Base-by-base conservation (phyloP, 2,329 filamentous ascomycete species). In the Colletotrichum horii region DNA sequence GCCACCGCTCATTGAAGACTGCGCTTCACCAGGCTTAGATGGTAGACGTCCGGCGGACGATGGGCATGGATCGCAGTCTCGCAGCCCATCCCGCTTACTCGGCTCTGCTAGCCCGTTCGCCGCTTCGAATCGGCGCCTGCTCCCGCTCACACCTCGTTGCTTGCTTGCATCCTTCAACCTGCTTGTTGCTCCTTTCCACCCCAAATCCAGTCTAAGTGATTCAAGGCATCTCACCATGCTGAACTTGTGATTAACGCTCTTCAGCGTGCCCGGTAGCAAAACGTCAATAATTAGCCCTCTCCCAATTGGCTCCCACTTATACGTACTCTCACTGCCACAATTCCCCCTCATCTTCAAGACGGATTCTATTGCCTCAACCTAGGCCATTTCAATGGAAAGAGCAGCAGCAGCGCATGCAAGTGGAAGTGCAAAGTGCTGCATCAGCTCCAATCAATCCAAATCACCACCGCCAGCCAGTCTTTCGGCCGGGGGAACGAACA, bases 241-340 rank as follows among this genome's bases (percentile, higher is more conserved):
- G 30, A 22, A 36, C 34, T 19, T 16, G 30, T 28, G 30, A 52
- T 52, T 52, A 52, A 52, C 43, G 43, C 43, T 52, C 43, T 14
- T 52, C 43, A 52, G 43, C 6, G 22, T 58, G 55, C 22, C 55
- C 14, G 58, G 38, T 12, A n/a, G 9, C 38, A 28, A 65, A 48
- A 24, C 24, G 11, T 48, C 34, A 66, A 48, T 48, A n/a, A n/a
- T n/a, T n/a, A 28, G 11, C 62, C 26, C 43, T 8, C 38, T 24
- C 11, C 60, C 52, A 60, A 71, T 52, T 61, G 72, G 38, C 36
- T 67, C 52, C 67, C 34, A 14, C 15, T 58, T 69, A 43, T 58
- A 74, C 66, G 34, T 74, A 66, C 48, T 71, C 38, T 52, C 67
- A 74, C 60, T 70, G 60, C 66, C 66, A 60, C 60, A 56, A 7